Conservation (phyloP, 2,329 filamentous ascomycete species). For the Myriosclerotinia scirpicola region DNA sequence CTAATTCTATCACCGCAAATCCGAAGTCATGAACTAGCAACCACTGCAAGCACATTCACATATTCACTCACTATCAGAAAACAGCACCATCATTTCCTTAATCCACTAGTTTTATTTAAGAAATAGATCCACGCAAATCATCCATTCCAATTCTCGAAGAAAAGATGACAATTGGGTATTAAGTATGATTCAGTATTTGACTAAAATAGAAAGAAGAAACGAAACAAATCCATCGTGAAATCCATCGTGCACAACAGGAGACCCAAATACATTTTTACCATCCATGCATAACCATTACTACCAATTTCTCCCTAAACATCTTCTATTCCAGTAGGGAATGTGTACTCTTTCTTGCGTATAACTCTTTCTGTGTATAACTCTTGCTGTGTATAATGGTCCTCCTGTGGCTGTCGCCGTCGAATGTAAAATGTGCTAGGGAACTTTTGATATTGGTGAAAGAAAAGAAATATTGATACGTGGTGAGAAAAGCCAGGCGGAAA, state of each 20-base stretch:
- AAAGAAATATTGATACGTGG: neutral
- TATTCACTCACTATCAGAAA: neutral
- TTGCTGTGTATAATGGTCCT: constrained; percentile 5
- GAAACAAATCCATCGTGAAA: constrained; percentile 3
- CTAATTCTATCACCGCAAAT: neutral
- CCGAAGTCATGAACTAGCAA: neutral
- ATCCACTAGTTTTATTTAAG: neutral
- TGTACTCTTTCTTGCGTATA: constrained; percentile 8
- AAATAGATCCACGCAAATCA: neutral
- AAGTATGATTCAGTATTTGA: neutral
- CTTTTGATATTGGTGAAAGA: neutral
- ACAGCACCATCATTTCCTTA: neutral
- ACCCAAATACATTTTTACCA: constrained; percentile 18
- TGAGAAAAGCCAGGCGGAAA: neutral
- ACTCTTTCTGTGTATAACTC: constrained; percentile 7
- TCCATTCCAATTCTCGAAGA: neutral
- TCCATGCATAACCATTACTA: constrained; percentile 7
- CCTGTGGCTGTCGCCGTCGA: neutral
- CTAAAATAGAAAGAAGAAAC: neutral
- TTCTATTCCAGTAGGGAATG: neutral
- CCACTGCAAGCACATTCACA: neutral
- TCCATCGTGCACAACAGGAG: constrained; percentile 9
- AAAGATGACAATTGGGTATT: neutral
- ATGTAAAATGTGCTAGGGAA: neutral
- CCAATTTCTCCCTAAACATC: neutral